Base-by-base conservation (phyloP, 169 alveolate species). In the Plasmodium blacklocki region DNA sequence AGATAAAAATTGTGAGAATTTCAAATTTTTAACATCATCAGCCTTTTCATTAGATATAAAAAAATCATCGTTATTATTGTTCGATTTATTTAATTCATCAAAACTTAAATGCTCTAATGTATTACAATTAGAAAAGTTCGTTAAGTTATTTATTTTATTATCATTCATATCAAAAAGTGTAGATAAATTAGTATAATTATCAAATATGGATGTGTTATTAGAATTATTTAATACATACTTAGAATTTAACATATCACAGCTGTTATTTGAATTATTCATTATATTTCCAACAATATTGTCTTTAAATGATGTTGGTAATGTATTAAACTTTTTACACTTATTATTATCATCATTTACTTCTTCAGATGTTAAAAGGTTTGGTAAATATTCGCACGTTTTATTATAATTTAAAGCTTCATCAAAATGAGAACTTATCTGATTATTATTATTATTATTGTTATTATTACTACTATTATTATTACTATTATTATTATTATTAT, bases 351-450 rank as follows among this genome's bases (percentile, higher is more conserved):
- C 88, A 56, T 63, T 54, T 54, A 63, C 23, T 45, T 58, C 88
- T 18, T 76, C 75, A 59, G 60, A 4, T 15, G 49, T 32, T 39
- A 39, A 39, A 39, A 39, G 47, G 29, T 54, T 47, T 52, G 89
- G 78, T 26, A 78, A n/a, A 66, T 66, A 78, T 78, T 78, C 89
- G 45, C 80, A 78, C 9, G 89, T 58, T 70, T 45, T 78, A 60
- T 62, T 74, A 47, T 78, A 78, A 58, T 45, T 56, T 59, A 78
- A 14, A 47, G 21, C 60, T 26, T 78, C 75, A 18, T 47, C 19
- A 66, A 74, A 19, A 2, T 26, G 56, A 18, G 14, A 14, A 14
- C 64, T 26, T 0, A 7, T 18, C 19, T 19, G 29, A 8, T 9
- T 50, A n/a, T 47, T 54, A 23, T 18, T 21, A 62, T 5, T 19